These are phyloP conservation scores for Priceomyces melissophilus DNA, from an alignment of 805 yeast species.

Conservation along the genomic window DNA sequence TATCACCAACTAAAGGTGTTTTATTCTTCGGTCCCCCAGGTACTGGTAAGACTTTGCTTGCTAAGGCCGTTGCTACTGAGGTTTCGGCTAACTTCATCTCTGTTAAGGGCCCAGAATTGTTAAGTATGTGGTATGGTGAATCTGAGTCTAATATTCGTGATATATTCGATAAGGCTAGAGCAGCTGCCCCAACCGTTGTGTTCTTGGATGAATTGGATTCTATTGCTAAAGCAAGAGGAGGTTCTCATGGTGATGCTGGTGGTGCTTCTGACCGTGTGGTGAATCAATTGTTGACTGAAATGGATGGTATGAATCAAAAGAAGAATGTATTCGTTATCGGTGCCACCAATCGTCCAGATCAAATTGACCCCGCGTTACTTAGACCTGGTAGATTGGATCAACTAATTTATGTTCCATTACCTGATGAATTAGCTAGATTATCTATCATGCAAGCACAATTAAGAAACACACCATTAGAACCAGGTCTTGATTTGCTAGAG, in stretches of 20 bases:
- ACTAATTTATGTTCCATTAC: conserved; percentile 96
- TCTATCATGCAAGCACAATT: conserved; percentile 93
- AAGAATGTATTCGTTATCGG: conserved; percentile 98
- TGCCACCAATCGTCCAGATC: conserved; percentile 99
- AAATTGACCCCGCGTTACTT: conserved; percentile 96
- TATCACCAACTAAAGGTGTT: conserved; percentile 97
- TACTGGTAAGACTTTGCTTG: conserved; percentile 98
- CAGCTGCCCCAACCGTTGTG: conserved; percentile 99
- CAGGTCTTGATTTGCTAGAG: conserved; percentile 83
- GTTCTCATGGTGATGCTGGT: conserved; percentile 85
- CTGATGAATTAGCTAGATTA: conserved; percentile 91
- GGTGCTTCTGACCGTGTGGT: conserved; percentile 97
- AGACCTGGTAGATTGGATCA: conserved; percentile 99
- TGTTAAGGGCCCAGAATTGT: conserved; percentile 94
- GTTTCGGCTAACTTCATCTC: conserved; percentile 97
- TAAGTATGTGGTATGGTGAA: conserved; percentile 99
- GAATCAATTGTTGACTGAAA: conserved; percentile 91
- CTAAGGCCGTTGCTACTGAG: conserved; percentile 99
- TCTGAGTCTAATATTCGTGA: conserved; percentile 97
- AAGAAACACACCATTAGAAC: conserved; percentile 97
- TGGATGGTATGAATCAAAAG: conserved; percentile 99
- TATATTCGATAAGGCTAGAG: conserved; percentile 96
- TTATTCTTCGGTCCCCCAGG: conserved; percentile 99
- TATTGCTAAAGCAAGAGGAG: conserved; percentile 96
- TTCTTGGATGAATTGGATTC: conserved; percentile 98